Evolutionary conservation across 257 asterid species (phyloP), one percentile per base, ranked within the genome.

Genomic region (Lavandula angustifolia): DNA sequence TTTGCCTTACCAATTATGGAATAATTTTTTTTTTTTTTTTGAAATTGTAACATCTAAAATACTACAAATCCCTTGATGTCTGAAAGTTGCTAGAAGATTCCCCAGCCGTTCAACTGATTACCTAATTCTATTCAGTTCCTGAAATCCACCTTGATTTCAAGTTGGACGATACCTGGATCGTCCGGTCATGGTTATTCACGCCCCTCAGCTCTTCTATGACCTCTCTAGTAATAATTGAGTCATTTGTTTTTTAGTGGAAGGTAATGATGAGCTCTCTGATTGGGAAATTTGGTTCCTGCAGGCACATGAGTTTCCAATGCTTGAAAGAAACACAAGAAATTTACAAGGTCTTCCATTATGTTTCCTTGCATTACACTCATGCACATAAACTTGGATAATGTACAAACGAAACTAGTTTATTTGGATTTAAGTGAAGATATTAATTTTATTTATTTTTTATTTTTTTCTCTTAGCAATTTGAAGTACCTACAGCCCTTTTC

Each of bases 261-360:
- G 72, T 66, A 55, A 80, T 67, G 67, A 80, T 78, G 48, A 71
- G 84, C 82, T 75, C 80, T 80, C 96, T 91, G 88, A 86, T 91
- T 54, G 82, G 79, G 82, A 76, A 86, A 81, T 91, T 91, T 91
- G 92, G 73, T 85, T 85, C 91, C 86, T 88, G 96, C 98, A 92
- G 96, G 96, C 95, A 86, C 98, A 92, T 86, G 98, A 92, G 78
- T 88, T 81, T 79, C 86, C 92, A 82, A 71, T 79, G 94, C 82
- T 80, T 80, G 89, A 84, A 85, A 81, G 92, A 88, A 75, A 77
- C 81, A 81, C 87, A 47, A 82, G 85, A 77, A 73, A 73, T 65
- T 79, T 84, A 82, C 86, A 70, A 86, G 95, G 88, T 84, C 90
- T 79, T 73, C 67, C 69, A 73, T 76, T 80, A 76, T 78, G 75